A percentile compares a stretch with the other conserved stretches of the same genome.
phyloP scores from a whole-genome alignment of 179 eudicot genomes.

The Camellia oleifera region DNA sequence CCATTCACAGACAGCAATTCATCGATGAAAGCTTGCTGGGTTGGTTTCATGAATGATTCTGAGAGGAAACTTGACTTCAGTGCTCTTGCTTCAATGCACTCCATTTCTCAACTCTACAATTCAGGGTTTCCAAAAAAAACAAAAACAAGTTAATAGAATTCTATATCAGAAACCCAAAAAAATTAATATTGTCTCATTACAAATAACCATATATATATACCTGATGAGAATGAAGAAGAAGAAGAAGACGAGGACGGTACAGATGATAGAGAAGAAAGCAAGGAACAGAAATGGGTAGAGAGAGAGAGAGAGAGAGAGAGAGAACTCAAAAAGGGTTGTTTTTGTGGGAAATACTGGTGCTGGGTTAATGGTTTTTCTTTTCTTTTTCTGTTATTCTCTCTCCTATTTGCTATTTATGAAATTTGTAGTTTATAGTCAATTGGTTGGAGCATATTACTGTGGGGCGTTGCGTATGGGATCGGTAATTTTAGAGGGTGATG shows the following conservation, averaged over 20 bases:
- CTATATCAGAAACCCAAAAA: not conserved
- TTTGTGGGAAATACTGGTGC: slow-evolving; percentile 10
- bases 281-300: not conserved
- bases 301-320: not conserved
- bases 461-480: slow-evolving; percentile 2
- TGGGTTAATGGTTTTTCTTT: slow-evolving; percentile 10
- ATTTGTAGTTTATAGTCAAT: not conserved
- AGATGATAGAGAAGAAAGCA: not conserved
- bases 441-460: not conserved
- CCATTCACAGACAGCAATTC: slow-evolving; percentile 42
- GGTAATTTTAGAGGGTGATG: not conserved
- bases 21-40: slow-evolving; percentile 33
- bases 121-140: not conserved
- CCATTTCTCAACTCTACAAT: slow-evolving; percentile 29
- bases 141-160: not conserved
- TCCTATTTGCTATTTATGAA: not conserved
- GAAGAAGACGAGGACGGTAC: slow-evolving; percentile 4
- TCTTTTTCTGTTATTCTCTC: not conserved
- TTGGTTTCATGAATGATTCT: slow-evolving; percentile 38
- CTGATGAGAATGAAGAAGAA: not conserved
- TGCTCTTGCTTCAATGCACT: slow-evolving; percentile 68
- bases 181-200: not conserved
- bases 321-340: not conserved
- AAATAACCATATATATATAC: not conserved
- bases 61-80: slow-evolving; percentile 67